Base-by-base conservation (phyloP, 192 early-diverging fungal genomes). In the Backusella macrospora region DNA sequence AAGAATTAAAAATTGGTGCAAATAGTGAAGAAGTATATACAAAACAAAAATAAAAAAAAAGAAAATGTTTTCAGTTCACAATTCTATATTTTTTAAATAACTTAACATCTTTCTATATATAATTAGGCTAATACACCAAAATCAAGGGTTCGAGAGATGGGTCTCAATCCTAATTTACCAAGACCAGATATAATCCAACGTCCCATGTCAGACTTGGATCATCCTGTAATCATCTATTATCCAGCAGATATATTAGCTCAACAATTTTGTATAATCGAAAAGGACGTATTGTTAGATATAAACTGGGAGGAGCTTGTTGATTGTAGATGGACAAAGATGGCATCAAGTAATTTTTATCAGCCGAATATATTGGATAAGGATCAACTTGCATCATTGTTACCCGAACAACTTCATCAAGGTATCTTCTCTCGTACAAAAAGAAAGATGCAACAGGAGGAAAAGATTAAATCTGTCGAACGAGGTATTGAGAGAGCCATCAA, bases 241-340 rank as follows among this genome's bases (percentile, higher is more conserved):
- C 44, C 67, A 13, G 47, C 67, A 7, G 21, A 42, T 47, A 9
- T 68, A n/a, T 79, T 89, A 71, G 85, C 86, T 7, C 84, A 88
- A 47, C 88, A 89, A 42, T 62, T 89, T 14, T 89, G 88, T 77
- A 71, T 85, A 18, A 85, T 88, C 55, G 88, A 89, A 72, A 80
- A 81, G 18, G 81, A 85, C 21, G 62, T 80, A 4, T 71, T 89
- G 59, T 68, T 82, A 14, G 76, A 76, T 48, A 76, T 89, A 18
- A 76, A 77, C 43, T 88, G 87, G 87, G 81, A 84, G 65, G 87
- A 88, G 15, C 62, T 88, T 14, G 81, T 88, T 1, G 81, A 86
- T 48, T 80, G 79, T 34, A 80, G 78, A 1, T 87, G 86, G 86
- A 87, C 81, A n/a, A 83, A 86, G 49, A 86, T 81, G 78, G 62